A percentile compares a stretch with the other conserved stretches of the same genome.
These are phyloP conservation scores for Eucalyptus polybractea DNA, from an alignment of 345 rosid genomes.

Conservation along the genomic window DNA sequence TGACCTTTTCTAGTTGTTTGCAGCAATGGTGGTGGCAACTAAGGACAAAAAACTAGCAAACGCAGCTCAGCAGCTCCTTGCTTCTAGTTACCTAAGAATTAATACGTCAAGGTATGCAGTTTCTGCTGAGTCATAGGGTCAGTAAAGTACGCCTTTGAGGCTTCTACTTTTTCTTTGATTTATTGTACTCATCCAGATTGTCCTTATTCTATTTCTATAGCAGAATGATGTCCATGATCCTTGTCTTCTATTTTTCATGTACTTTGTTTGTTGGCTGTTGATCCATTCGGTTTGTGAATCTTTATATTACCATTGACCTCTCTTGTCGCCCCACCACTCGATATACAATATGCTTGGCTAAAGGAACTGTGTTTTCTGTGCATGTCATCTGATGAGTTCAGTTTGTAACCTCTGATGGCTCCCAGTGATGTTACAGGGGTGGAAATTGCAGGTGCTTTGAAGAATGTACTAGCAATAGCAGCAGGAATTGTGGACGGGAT, in stretches of 20 bases:
- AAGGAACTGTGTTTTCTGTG: neutral
- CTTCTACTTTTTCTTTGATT: neutral
- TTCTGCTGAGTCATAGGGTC: neutral
- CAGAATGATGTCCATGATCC: neutral
- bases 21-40: slow-evolving; percentile 96
- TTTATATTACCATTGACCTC: neutral
- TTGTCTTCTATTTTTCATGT: neutral
- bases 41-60: slow-evolving; percentile 74
- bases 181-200: neutral
- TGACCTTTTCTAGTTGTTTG: neutral
- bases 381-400: slow-evolving; percentile 15
- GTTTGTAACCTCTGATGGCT: slow-evolving; percentile 65
- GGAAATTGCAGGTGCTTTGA: slow-evolving; percentile 92
- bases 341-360: neutral
- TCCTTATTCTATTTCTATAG: neutral
- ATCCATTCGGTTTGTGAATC: neutral
- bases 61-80: slow-evolving; percentile 74
- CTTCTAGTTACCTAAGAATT: slow-evolving; percentile 74
- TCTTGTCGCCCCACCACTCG: neutral
- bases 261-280: neutral
- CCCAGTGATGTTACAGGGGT: slow-evolving; percentile 97
- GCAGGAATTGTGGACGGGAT: slow-evolving; percentile 94
- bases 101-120: slow-evolving; percentile 67
- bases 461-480: slow-evolving; percentile 91
- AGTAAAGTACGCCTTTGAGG: neutral